Evolutionary conservation across 2,329 filamentous ascomycete genomes (phyloP), one percentile per base, ranked within the genome.

Genomic region (Arthrobotrys musiformis): DNA sequence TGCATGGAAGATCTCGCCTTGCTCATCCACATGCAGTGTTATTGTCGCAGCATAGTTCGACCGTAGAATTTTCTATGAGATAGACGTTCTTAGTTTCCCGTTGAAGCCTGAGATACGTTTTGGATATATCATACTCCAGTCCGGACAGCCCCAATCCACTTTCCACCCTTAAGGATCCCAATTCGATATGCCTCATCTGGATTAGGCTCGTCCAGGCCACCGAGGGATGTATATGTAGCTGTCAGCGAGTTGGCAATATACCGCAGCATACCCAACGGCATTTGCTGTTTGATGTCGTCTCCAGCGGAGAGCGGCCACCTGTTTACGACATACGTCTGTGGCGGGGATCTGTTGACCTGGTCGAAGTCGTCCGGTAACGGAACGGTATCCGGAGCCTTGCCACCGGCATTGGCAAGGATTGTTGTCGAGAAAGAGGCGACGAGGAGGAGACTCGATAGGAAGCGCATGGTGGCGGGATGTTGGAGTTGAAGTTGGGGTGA

Each of bases 11-110:
- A 78, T 60, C 17, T 78, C 74, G 44, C 68, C 74, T 17, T 56
- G 11, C 40, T 73, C 74, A 24, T 78, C 74, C 13, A 78, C 52
- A 54, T 73, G 74, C 8, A 78, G 68, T 9, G 74, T 73, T n/a
- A 73, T 54, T 11, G 67, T 73, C 17, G 54, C 33, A n/a, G 50
- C 52, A 6, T 52, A 37, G 48, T 68, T 60, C 15, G 67, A 48
- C 26, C 54, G 68, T 30, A 78, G 52, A 13, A 72, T 33, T 42
- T 72, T 68, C 74, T 78, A 35, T 15, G 28, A 19, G 33, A 19
- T n/a, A 28, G 19, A 26, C 4, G 6, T 19, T 42, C 4, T 70
- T 70, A 77, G 58, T 42, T 24, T 24, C 19, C 24, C 15, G 1
- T 24, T 40, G 7, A n/a, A 19, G 13, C n/a, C 9, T 13, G 22